These are phyloP conservation scores for Dioscorea cayenensis DNA, from an alignment of 116 monocot species.

Conservation along the genomic window DNA sequence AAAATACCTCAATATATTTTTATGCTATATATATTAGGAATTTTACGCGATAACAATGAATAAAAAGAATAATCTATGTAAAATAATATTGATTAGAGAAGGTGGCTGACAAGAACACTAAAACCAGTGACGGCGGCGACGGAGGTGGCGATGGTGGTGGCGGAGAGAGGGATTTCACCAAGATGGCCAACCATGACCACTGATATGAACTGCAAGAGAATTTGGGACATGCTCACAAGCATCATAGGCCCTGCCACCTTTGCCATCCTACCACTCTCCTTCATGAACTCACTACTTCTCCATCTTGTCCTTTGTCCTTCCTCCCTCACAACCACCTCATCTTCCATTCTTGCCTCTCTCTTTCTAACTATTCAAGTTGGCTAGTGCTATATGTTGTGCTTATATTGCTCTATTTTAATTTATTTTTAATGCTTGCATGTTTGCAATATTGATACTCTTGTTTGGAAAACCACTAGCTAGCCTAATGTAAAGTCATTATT, in stretches of 20 bases:
- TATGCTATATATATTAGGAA: no score
- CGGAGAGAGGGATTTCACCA: slow-evolving; percentile 55
- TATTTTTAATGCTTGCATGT: no score
- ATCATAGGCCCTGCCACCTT: slow-evolving; percentile 70
- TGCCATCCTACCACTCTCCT: slow-evolving; percentile 41
- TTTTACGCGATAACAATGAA: no score
- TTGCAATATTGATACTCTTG: no score
- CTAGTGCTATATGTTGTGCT: no score
- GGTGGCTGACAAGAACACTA: slow-evolving; percentile 56
- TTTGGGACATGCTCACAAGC: slow-evolving; percentile 48
- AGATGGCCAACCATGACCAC: slow-evolving; percentile 83
- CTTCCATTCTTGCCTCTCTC: no score
- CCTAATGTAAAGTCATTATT: no score
- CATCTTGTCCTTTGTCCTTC: neutral
- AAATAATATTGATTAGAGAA: neutral
- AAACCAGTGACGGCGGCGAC: slow-evolving; percentile 69
- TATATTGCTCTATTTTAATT: no score
- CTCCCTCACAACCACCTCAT: no score
- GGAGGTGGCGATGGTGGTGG: slow-evolving; percentile 62
- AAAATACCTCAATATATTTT: no score
- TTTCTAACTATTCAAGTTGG: no score
- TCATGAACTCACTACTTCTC: slow-evolving; percentile 2
- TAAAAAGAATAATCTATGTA: neutral
- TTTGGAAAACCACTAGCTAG: no score
- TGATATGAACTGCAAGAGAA: slow-evolving; percentile 51